Conservation (phyloP, 1,139 yeast genomes). For the Lodderomyces beijingensis region DNA sequence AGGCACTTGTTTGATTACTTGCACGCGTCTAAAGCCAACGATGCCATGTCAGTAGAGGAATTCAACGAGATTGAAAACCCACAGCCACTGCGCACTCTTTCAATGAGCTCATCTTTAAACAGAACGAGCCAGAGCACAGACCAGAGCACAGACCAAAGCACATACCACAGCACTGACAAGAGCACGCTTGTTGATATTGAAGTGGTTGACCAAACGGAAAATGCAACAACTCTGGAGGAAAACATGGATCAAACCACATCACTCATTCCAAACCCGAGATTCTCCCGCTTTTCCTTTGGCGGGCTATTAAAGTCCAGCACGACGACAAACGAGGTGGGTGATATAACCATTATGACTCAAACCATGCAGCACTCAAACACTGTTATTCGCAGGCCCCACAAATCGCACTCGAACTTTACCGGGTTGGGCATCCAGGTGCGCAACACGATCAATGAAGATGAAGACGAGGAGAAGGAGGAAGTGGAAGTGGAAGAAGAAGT, state of each 20-base stretch:
- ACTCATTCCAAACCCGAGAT: slow-evolving; percentile 43
- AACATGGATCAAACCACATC: slow-evolving; percentile 5
- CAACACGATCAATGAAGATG: slow-evolving; percentile 9
- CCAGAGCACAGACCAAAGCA: slow-evolving; percentile 10
- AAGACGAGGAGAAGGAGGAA: slow-evolving; percentile 9
- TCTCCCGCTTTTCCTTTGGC: slow-evolving; percentile 42
- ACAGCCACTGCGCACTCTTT: background rate
- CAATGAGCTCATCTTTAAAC: slow-evolving; percentile 5
- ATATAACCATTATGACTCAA: slow-evolving; percentile 24
- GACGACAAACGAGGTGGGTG: slow-evolving; percentile 24
- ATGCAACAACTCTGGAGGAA: slow-evolving; percentile 2
- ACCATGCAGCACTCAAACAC: slow-evolving; percentile 26
- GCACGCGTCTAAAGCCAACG: slow-evolving; percentile 3
- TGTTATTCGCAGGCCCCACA: slow-evolving; percentile 21
- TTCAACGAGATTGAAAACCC: slow-evolving; percentile 10
- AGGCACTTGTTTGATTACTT: slow-evolving; percentile 34
- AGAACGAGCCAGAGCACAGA: slow-evolving; percentile 8
- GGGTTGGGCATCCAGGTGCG: slow-evolving; percentile 30
- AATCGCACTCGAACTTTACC: slow-evolving; percentile 12
- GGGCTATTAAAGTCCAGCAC: slow-evolving; percentile 26
- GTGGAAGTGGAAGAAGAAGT: background rate
- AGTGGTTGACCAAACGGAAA: slow-evolving; percentile 15
- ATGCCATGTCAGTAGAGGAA: slow-evolving; percentile 10
- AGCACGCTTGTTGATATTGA: slow-evolving; percentile 24
- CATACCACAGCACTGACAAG: slow-evolving; percentile 15